Base-by-base conservation (phyloP, 1,284 basidiomycete genomes). In the Trichosporon sp. region DNA sequence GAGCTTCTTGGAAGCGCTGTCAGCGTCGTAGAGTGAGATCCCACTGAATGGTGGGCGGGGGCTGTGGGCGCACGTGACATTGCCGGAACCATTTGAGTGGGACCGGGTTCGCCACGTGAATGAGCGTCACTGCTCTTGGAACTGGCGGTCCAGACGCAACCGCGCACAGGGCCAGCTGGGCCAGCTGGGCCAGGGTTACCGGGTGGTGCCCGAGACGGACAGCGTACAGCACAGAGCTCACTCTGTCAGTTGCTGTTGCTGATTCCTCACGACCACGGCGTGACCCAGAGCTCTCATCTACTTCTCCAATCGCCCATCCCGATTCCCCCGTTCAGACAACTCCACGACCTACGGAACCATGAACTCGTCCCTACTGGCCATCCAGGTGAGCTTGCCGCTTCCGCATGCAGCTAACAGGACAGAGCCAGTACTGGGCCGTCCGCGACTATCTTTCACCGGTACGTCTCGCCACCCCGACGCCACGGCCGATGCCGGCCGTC, bases 371-470 rank as follows among this genome's bases (percentile, higher is more conserved):
- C 78, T 85, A 11, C 75, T 85, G 59, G 80, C 84, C 43, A 81
- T 85, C 46, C 84, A 85, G 77, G 84, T 84, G 67, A 70, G 77
- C 26, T 21, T 1, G n/a, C 64, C 26, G 26, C 26, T 26, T 26
- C 26, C 26, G 26, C 12, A 10, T 56, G 4, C 31, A n/a, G 59
- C 75, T 75, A 32, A 73, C 75, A 21, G 75, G 65, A 26, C 72
- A 91, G 89, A 90, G 91, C 86, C 93, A 96, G 87, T 94, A 92
- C 84, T 97, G 94, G 91, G 92, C 94, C 11, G 91, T 98, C 73
- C 90, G 96, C 78, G 96, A 98, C 84, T 97, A 97, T 84, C 91
- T 99, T 73, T 94, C 94, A 73, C 96, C 96, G 5, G 94, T 95
- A 83, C 65, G 83, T 78, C 46, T 71, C 71, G 70, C 74, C 72